phyloP scores from a whole-genome alignment of 805 yeast genomes.

The Candida koratica region DNA sequence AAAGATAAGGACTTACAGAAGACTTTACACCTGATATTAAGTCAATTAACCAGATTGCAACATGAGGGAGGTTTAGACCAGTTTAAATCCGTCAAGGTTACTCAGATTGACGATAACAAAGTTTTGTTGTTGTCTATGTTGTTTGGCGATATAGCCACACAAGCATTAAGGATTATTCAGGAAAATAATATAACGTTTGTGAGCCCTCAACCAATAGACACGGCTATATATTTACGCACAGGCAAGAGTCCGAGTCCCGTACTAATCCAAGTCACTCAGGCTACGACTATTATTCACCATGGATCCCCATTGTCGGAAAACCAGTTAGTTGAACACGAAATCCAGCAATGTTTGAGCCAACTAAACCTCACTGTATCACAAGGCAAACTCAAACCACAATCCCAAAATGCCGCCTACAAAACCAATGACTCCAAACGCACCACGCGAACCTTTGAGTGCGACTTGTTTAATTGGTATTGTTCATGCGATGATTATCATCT shows the following conservation, averaged over 20 bases:
- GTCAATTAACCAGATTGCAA: neutral
- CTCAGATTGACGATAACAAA: slow-evolving; percentile 1
- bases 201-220: slow-evolving; percentile 1
- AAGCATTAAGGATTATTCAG: slow-evolving; percentile 17
- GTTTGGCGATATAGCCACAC: slow-evolving; percentile 18
- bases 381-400: neutral
- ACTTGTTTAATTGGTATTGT: slow-evolving; percentile 27
- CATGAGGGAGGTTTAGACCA: neutral
- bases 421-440: neutral
- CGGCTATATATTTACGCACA: neutral
- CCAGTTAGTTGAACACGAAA: neutral
- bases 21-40: neutral
- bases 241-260: neutral
- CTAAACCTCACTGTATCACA: neutral
- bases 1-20: neutral
- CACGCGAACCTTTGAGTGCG: slow-evolving; percentile 2
- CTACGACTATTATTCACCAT: neutral
- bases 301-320: neutral
- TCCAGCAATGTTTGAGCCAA: neutral
- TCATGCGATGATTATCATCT: slow-evolving; percentile 24
- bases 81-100: neutral
- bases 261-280: slow-evolving; percentile 1
- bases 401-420: neutral
- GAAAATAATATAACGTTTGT: neutral
- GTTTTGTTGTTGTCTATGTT: slow-evolving; percentile 15